These are phyloP conservation scores for Ascochyta koolunga DNA, from an alignment of 2,329 filamentous ascomycete species.

Conservation along the genomic window DNA sequence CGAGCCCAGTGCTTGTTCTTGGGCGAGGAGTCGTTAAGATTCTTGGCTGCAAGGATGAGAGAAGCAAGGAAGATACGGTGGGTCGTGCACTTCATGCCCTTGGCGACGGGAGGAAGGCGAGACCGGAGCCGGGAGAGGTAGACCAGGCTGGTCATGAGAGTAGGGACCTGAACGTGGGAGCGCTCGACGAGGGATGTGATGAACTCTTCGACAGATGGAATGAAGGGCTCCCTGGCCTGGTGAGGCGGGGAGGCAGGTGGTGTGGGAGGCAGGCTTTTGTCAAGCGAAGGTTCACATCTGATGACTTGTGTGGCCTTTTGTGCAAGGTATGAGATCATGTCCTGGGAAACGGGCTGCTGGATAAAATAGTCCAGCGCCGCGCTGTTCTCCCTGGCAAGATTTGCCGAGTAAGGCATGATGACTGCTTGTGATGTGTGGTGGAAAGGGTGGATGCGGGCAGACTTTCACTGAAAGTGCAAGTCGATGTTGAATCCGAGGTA, in stretches of 20 bases:
- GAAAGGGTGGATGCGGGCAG: constrained; percentile 16
- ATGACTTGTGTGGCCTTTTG: constrained; percentile 78
- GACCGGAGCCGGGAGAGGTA: constrained; percentile 86
- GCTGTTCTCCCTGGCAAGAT: constrained; percentile 63
- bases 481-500: constrained; percentile 15
- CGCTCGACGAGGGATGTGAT: constrained; percentile 89
- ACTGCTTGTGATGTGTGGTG: constrained; percentile 22
- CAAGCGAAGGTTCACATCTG: constrained; percentile 68
- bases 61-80: constrained; percentile 96
- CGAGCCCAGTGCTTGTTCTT: constrained; percentile 99
- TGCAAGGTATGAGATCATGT: constrained; percentile 81
- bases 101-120: constrained; percentile 89
- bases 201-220: constrained; percentile 88
- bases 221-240: constrained; percentile 55
- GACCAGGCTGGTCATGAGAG: constrained; percentile 94
- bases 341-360: constrained; percentile 73
- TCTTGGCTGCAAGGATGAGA: constrained; percentile 89
- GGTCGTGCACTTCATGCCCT: constrained; percentile 93
- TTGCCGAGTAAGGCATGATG: constrained; percentile 54
- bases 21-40: constrained; percentile 96
- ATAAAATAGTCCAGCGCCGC: constrained; percentile 80
- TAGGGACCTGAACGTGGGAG: constrained; percentile 96
- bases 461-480: constrained; percentile 12
- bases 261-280: constrained; percentile 61
- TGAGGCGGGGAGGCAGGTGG: constrained; percentile 66